These are phyloP conservation scores for Dothistroma septosporum DNA, from an alignment of 2,329 filamentous ascomycete species.

Conservation along the genomic window DNA sequence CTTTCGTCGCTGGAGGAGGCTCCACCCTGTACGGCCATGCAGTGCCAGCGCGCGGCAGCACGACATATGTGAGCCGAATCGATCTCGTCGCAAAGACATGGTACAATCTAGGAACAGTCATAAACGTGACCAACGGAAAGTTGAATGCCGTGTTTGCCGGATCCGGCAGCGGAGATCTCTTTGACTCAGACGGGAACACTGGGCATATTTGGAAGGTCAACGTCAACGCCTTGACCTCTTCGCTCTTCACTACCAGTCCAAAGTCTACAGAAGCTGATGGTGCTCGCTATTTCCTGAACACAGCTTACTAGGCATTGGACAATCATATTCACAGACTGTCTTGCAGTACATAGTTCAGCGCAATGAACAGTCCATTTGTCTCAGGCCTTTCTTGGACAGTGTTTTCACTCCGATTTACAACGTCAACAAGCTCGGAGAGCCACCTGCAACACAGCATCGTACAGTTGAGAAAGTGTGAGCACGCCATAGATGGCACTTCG, in stretches of 20 bases:
- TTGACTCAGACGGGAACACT: slow-evolving; percentile 7
- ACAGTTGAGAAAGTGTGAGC: too few species aligned
- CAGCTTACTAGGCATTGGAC: not conserved
- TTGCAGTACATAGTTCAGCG: not conserved
- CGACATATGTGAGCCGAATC: slow-evolving; percentile 7
- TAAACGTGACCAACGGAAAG: not conserved
- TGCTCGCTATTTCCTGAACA: not conserved
- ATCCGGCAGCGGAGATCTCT: slow-evolving; percentile 7
- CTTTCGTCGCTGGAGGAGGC: slow-evolving; percentile 6
- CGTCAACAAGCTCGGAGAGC: not conserved
- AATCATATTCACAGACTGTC: not conserved
- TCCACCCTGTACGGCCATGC: slow-evolving; percentile 11
- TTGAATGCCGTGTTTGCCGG: slow-evolving; percentile 13
- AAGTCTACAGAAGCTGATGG: not conserved
- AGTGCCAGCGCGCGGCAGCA: too few species aligned
- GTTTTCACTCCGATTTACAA: not conserved
- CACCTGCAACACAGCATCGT: too few species aligned
- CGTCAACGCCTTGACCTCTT: slow-evolving; percentile 1
- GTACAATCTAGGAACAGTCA: not conserved
- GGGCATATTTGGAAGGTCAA: slow-evolving; percentile 15
- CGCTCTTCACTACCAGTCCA: not conserved
- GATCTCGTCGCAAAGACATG: slow-evolving; percentile 1
- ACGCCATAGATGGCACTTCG: too few species aligned
- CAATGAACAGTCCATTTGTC: not conserved
- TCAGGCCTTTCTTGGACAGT: not conserved